Conservation (phyloP, 2,329 filamentous ascomycete species). For the Cercospora nicotianae region DNA sequence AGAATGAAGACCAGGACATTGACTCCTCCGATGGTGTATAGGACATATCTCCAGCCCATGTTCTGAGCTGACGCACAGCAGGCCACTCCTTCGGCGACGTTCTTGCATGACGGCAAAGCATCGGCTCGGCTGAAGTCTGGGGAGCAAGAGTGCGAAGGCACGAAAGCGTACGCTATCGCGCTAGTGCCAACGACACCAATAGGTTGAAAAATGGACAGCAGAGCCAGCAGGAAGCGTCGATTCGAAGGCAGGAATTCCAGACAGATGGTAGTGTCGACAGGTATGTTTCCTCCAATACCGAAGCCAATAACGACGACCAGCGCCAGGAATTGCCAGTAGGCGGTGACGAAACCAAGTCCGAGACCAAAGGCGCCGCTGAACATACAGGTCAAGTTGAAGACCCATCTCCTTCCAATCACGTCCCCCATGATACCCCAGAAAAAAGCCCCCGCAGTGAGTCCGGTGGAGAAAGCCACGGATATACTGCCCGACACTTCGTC, state of each 20-base stretch:
- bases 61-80: conserved; percentile 45
- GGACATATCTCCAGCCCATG: conserved; percentile 49
- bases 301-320: conserved; percentile 58
- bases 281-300: conserved; percentile 54
- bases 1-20: conserved; percentile 51
- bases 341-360: conserved; percentile 51
- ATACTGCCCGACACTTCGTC: conserved; percentile 51
- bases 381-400: conserved; percentile 60
- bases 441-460: conserved; percentile 57
- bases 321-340: conserved; percentile 54
- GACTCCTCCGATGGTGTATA: conserved; percentile 45
- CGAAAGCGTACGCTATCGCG: conserved; percentile 55
- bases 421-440: conserved; percentile 59
- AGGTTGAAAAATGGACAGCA: conserved; percentile 58
- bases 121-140: conserved; percentile 51
- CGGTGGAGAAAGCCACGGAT: conserved; percentile 52
- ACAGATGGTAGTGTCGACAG: conserved; percentile 57
- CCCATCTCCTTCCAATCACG: conserved; percentile 55
- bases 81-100: conserved; percentile 31
- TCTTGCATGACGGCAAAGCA: conserved; percentile 49
- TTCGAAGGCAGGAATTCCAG: conserved; percentile 57
- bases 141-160: conserved; percentile 53
- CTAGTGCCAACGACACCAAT: conserved; percentile 55
- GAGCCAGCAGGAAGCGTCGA: conserved; percentile 53
- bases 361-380: conserved; percentile 56